phyloP scores from a whole-genome alignment of 2,329 filamentous ascomycete genomes.

The Aspergillus sojae region DNA sequence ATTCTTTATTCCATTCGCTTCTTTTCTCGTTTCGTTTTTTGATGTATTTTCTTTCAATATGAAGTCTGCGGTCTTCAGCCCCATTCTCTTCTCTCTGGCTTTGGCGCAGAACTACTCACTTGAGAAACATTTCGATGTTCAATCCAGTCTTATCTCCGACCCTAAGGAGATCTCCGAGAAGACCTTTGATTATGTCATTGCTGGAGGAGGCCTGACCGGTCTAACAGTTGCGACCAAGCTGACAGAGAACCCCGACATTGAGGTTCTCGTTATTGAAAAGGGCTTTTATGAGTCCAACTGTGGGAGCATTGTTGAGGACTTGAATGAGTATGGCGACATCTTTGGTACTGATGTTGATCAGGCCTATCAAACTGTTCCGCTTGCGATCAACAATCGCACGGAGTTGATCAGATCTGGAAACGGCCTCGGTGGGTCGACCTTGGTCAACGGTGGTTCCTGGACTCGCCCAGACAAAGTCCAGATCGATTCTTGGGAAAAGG shows the following conservation, averaged over 20 bases:
- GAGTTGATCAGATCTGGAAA: constrained; percentile 26
- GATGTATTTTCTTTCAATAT: not conserved
- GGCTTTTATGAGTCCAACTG: constrained; percentile 32
- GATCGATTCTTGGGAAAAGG: constrained; percentile 31
- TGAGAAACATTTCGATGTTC: not conserved
- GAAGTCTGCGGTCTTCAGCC: not conserved
- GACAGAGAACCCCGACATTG: constrained; percentile 27
- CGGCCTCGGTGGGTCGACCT: constrained; percentile 32
- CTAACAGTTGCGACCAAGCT: constrained; percentile 31
- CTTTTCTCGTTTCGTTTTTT: not conserved
- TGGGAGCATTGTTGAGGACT: constrained; percentile 28
- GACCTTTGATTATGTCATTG: constrained; percentile 35
- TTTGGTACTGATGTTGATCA: constrained; percentile 30
- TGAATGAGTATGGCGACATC: constrained; percentile 30
- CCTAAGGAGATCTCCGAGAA: constrained; percentile 19
- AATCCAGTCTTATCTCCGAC: constrained; percentile 9
- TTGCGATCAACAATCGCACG: constrained; percentile 25
- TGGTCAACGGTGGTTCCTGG: constrained; percentile 34
- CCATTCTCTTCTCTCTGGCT: not conserved
- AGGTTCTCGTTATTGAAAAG: constrained; percentile 32
- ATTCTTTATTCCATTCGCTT: not conserved
- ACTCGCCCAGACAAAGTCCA: constrained; percentile 31
- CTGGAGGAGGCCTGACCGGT: constrained; percentile 34
- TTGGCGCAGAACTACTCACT: not conserved
- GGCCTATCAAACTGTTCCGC: constrained; percentile 18